A percentile compares a stretch with the other conserved stretches of the same genome.
These are phyloP conservation scores for Diaporthe helianthi DNA, from an alignment of 2,329 filamentous ascomycete genomes.

Conservation along the genomic window DNA sequence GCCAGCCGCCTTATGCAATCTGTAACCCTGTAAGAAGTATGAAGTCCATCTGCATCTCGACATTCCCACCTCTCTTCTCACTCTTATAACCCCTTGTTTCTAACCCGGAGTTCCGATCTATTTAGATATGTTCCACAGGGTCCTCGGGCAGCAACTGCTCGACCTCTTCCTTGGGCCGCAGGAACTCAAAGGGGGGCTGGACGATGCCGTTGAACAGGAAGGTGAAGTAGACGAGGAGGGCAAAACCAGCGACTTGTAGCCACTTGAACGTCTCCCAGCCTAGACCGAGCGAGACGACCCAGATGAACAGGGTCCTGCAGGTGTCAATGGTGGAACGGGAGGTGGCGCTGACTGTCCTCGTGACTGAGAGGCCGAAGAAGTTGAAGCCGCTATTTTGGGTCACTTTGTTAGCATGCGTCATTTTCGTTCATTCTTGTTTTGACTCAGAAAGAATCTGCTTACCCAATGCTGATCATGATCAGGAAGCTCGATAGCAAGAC, in stretches of 20 bases:
- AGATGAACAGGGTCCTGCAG: constrained; percentile 96
- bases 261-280: constrained; percentile 99
- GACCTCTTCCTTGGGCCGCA: constrained; percentile 61
- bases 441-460: constrained; percentile 46
- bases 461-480: constrained; percentile 99
- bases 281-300: constrained; percentile 90
- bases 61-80: background rate
- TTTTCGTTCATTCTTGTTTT: background rate
- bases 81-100: too few species aligned
- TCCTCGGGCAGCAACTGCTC: constrained; percentile 79
- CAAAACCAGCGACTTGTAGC: constrained; percentile 91
- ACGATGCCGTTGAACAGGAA: constrained; percentile 96
- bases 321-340: constrained; percentile 97
- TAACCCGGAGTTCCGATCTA: background rate
- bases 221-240: constrained; percentile 90
- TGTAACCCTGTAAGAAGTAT: background rate
- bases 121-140: constrained; percentile 73
- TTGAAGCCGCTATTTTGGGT: constrained; percentile 79
- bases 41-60: background rate
- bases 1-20: constrained; percentile 22
- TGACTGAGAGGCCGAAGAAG: constrained; percentile 96
- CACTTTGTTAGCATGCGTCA: constrained; percentile 31
- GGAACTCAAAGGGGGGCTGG: constrained; percentile 77
- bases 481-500: constrained; percentile 81
- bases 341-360: constrained; percentile 86